These are phyloP conservation scores for Ormosia semicastrata DNA, from an alignment of 306 rosid species.

Conservation along the genomic window DNA sequence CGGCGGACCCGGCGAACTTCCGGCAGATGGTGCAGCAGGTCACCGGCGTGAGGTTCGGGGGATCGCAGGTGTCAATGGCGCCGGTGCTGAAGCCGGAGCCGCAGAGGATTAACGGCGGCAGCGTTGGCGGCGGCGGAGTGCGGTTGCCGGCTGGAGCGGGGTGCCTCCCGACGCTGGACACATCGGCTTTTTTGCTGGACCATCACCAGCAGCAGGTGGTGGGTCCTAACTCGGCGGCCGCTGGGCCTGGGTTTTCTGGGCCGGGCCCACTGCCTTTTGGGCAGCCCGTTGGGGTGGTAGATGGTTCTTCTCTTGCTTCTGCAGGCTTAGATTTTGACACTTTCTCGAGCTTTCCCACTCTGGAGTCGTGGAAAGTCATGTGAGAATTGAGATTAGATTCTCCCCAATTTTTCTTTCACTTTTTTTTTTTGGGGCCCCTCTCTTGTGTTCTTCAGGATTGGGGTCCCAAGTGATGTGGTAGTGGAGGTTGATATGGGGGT, in stretches of 20 bases:
- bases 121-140: background rate
- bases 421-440: slow-evolving; percentile 10
- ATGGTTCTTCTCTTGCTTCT: slow-evolving; percentile 17
- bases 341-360: slow-evolving; percentile 73
- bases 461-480: background rate
- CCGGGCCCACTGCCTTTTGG: slow-evolving; percentile 31
- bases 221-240: slow-evolving; percentile 15
- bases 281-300: background rate
- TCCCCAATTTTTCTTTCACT: background rate
- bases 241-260: slow-evolving; percentile 30
- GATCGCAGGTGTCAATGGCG: slow-evolving; percentile 29
- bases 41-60: slow-evolving; percentile 62
- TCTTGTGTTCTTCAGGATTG: background rate
- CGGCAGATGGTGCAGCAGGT: slow-evolving; percentile 96
- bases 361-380: slow-evolving; percentile 94
- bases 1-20: slow-evolving; percentile 90
- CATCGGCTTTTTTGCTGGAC: slow-evolving; percentile 72
- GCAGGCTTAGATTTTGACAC: slow-evolving; percentile 65
- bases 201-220: slow-evolving; percentile 40
- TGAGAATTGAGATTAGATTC: slow-evolving; percentile 28
- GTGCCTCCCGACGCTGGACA: slow-evolving; percentile 84
- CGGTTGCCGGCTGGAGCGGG: slow-evolving; percentile 23
- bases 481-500: background rate
- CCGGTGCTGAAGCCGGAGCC: slow-evolving; percentile 84
- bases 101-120: slow-evolving; percentile 31